phyloP scores from a whole-genome alignment of 208 protist species.

The Wallacemonas sp. region DNA sequence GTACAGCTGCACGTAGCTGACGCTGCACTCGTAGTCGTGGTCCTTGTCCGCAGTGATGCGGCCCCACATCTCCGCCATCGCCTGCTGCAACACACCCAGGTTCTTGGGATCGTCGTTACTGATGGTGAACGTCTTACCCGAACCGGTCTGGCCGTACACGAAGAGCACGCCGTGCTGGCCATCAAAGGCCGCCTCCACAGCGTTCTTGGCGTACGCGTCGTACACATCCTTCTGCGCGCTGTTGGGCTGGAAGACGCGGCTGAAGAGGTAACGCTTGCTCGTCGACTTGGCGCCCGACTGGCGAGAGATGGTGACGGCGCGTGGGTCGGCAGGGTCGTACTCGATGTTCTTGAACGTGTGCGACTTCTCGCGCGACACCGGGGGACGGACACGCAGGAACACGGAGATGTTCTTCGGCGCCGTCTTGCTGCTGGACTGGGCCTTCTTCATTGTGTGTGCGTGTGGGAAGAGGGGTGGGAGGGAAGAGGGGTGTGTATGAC shows the following conservation, averaged over 20 bases:
- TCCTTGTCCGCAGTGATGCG: slow-evolving; percentile 60
- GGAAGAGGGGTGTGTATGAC: no score
- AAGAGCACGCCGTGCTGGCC: slow-evolving; percentile 91
- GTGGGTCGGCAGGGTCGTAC: slow-evolving; percentile 51
- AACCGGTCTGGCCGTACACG: slow-evolving; percentile 92
- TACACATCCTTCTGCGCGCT: slow-evolving; percentile 78
- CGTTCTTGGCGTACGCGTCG: slow-evolving; percentile 63
- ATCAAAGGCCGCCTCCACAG: slow-evolving; percentile 87
- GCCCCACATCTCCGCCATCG: slow-evolving; percentile 68
- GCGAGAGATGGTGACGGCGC: slow-evolving; percentile 48
- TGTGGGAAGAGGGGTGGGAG: no score
- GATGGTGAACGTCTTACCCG: slow-evolving; percentile 92
- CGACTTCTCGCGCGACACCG: slow-evolving; percentile 64
- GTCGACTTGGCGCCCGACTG: slow-evolving; percentile 41
- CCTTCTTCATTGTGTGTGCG: slow-evolving; percentile 38
- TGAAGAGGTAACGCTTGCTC: slow-evolving; percentile 73
- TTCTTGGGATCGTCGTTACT: slow-evolving; percentile 88
- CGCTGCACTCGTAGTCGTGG: slow-evolving; percentile 79
- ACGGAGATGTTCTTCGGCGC: slow-evolving; percentile 88
- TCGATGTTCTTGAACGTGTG: slow-evolving; percentile 78
- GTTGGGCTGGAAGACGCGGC: slow-evolving; percentile 61
- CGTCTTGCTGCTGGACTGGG: slow-evolving; percentile 44
- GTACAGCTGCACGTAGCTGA: slow-evolving; percentile 92
- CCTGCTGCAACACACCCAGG: slow-evolving; percentile 85
- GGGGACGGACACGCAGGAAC: slow-evolving; percentile 82